phyloP scores from a whole-genome alignment of 2,329 filamentous ascomycete species.

The Clarireedia paspali region DNA sequence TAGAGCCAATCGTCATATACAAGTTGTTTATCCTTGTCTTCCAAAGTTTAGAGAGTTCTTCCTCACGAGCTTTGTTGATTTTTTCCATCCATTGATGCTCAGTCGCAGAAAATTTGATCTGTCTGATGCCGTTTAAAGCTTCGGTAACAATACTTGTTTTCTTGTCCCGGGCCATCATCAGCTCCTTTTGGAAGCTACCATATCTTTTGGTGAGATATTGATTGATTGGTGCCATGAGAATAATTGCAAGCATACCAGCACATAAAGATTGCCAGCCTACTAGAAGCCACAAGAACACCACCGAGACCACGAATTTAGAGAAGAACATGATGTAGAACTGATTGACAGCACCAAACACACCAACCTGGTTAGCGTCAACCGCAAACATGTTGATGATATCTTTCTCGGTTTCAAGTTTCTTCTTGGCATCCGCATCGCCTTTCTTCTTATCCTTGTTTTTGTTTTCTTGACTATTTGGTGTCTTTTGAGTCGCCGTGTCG shows the following conservation, averaged over 20 bases:
- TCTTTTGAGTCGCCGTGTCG: not conserved
- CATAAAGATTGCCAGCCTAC: constrained; percentile 63
- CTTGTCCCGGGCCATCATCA: constrained; percentile 68
- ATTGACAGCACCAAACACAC: constrained; percentile 55
- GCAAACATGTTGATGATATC: constrained; percentile 68
- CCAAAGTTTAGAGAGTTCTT: constrained; percentile 59
- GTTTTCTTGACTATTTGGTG: not conserved
- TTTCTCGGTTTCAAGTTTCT: constrained; percentile 47
- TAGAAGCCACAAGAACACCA: constrained; percentile 56
- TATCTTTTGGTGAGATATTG: constrained; percentile 57
- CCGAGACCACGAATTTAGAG: constrained; percentile 55
- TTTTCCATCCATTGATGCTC: constrained; percentile 66
- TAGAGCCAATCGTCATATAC: constrained; percentile 41
- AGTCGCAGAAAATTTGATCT: constrained; percentile 74
- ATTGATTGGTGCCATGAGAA: constrained; percentile 59
- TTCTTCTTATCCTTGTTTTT: not conserved
- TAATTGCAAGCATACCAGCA: constrained; percentile 55
- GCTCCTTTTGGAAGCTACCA: constrained; percentile 50
- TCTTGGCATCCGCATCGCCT: not conserved
- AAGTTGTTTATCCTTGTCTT: constrained; percentile 24
- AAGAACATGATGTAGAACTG: constrained; percentile 53
- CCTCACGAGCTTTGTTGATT: constrained; percentile 56
- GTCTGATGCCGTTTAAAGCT: constrained; percentile 66
- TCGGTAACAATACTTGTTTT: constrained; percentile 69
- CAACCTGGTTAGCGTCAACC: constrained; percentile 60